Base-by-base conservation (phyloP, 257 asterid species). In the Cinchona pubescens region DNA sequence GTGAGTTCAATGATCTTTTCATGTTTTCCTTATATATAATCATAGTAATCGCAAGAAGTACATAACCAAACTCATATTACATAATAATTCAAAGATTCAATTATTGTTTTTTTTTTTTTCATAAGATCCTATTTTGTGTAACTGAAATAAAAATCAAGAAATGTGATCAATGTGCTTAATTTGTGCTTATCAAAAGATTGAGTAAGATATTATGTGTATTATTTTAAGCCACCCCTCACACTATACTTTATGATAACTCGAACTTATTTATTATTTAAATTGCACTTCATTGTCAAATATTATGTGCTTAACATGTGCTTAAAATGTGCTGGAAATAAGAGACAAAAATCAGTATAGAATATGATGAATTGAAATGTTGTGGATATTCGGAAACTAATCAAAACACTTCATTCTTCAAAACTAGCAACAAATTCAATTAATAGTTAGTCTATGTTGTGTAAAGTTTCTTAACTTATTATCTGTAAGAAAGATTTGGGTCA, bases 1-100 rank as follows among this genome's bases (percentile, higher is more conserved):
- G 97, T 91, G 67, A 71, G 88, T 61, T 43, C 16, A 23, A 7
- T 15, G 11, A 5, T 29, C 62, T 21, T 34, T n/a, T 40, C 6
- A 37, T 51, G 29, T n/a, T 3, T 58, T 74, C 19, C 18, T 1
- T 29, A 3, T 49, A 7, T 5, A 11, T n/a, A n/a, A n/a, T n/a
- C n/a, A n/a, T n/a, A n/a, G 16, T n/a, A 19, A 51, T 0, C 21
- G 25, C 25, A 19, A 51, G 25, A 51, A 51, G 25, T 51, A 51
- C 2, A 18, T n/a, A 23, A 55, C 4, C 9, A n/a, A 15, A n/a
- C 1, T 8, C 15, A 51, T 2, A 8, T 9, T 58, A 2, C 34
- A 58, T 58, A 2, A 56, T 11, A 58, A 25, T 58, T 58, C 34
- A 25, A n/a, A 58, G 1, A n/a, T 58, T 58, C 4, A 25, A 2